phyloP scores from a whole-genome alignment of 768 basidiomycete species.

The Lyophyllum semitale region DNA sequence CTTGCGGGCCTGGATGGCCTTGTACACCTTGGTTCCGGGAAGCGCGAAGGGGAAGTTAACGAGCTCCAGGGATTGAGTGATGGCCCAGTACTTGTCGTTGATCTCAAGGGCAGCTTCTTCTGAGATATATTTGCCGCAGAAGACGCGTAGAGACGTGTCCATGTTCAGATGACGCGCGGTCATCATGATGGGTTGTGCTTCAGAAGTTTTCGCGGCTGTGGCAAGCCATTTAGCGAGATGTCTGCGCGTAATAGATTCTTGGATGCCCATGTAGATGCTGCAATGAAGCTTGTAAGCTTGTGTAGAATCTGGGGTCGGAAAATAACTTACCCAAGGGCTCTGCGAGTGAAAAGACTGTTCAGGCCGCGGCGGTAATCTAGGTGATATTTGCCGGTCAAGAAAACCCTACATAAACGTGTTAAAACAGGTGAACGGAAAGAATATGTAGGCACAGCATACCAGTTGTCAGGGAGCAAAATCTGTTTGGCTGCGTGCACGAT shows the following conservation, averaged over 20 bases:
- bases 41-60: conserved; percentile 97
- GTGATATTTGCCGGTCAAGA: conserved; percentile 91
- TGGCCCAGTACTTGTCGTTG: conserved; percentile 92
- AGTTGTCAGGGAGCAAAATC: conserved; percentile 84
- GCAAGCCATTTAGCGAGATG: conserved; percentile 77
- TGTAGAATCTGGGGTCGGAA: conserved; percentile 2
- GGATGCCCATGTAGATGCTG: conserved; percentile 82
- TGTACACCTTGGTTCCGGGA: conserved; percentile 96
- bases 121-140: conserved; percentile 92
- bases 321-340: conserved; percentile 78
- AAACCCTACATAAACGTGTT: conserved; percentile 71
- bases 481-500: conserved; percentile 91
- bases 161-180: conserved; percentile 93
- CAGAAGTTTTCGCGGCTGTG: conserved; percentile 47
- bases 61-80: conserved; percentile 93
- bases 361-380: conserved; percentile 91
- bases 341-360: conserved; percentile 91
- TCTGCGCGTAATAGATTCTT: conserved; percentile 80
- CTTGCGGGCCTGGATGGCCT: conserved; percentile 90
- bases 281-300: conserved; percentile 3
- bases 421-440: too few relatives aligned
- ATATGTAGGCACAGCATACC: conserved; percentile 44
- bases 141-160: conserved; percentile 95
- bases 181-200: conserved; percentile 77
- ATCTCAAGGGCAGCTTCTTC: conserved; percentile 79